phyloP scores from a whole-genome alignment of 192 early-diverging fungal genomes.

The Coemansia asiatica region DNA sequence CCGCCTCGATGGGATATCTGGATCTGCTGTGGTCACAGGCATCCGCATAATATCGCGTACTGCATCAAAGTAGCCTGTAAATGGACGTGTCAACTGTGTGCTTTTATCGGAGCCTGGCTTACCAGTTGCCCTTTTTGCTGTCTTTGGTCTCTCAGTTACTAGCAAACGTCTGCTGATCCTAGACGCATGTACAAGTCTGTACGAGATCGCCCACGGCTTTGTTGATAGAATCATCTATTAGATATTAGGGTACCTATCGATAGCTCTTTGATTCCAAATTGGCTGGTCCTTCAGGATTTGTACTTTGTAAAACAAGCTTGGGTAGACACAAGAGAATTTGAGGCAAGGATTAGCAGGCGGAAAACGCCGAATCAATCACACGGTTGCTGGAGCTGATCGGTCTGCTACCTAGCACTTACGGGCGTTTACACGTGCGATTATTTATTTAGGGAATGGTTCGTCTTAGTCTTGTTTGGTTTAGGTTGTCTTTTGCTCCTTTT shows the following conservation, averaged over 20 bases:
- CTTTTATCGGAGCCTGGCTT: background rate
- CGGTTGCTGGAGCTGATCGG: no score
- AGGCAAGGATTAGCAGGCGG: no score
- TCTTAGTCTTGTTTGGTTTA: no score
- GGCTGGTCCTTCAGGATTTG: no score
- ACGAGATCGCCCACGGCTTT: background rate
- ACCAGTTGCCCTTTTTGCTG: background rate
- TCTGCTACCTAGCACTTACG: background rate
- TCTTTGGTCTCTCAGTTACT: background rate
- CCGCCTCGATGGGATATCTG: constrained; percentile 29
- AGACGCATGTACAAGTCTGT: background rate
- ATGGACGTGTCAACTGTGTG: background rate
- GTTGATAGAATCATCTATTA: background rate
- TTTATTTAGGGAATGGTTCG: no score
- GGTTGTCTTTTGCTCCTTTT: no score
- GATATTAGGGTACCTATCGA: no score
- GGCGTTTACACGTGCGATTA: no score
- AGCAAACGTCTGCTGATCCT: background rate
- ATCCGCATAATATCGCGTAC: constrained; percentile 45
- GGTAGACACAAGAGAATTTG: no score
- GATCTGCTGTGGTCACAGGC: constrained; percentile 46
- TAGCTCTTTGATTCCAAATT: no score
- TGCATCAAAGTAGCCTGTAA: constrained; percentile 38
- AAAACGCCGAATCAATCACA: no score
- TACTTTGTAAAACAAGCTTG: no score